Percentiles rank a stretch among this genome's conserved stretches.
phyloP scores from a whole-genome alignment of 2,329 filamentous ascomycete genomes.

The Mollisiaceae sp. region DNA sequence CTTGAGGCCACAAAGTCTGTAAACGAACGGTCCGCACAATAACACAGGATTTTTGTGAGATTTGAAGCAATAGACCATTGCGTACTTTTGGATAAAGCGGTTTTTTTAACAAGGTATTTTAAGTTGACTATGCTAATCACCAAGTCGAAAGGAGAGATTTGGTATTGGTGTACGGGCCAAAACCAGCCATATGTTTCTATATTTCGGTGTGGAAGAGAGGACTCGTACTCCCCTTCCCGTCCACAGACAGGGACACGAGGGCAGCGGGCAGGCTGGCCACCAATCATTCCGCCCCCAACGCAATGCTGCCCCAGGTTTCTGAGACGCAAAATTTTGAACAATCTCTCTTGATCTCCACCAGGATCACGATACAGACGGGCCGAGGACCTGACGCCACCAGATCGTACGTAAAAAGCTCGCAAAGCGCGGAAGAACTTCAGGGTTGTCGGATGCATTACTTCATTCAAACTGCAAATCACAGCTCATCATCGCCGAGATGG shows the following conservation, averaged over 20 bases:
- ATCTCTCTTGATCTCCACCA: conserved; percentile 9
- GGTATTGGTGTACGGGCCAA: too few species aligned
- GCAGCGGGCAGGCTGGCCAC: neutral
- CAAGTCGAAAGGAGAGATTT: too few species aligned
- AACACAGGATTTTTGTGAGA: too few species aligned
- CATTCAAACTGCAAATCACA: neutral
- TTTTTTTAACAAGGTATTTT: too few species aligned
- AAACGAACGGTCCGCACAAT: too few species aligned
- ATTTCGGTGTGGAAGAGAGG: too few species aligned
- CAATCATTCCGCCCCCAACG: conserved; percentile 2
- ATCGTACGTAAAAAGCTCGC: conserved; percentile 9
- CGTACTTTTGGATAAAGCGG: too few species aligned
- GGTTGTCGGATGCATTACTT: neutral
- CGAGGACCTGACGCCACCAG: conserved; percentile 2
- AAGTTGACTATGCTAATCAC: too few species aligned
- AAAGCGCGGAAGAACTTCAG: neutral
- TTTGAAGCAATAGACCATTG: too few species aligned
- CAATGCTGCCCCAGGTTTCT: conserved; percentile 3
- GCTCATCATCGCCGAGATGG: neutral
- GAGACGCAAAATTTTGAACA: conserved; percentile 7
- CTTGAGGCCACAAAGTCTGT: too few species aligned
- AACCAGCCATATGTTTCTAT: too few species aligned
- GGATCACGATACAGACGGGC: conserved; percentile 7
- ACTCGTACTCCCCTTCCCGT: neutral
- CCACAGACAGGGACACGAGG: neutral